Evolutionary conservation across 805 yeast species (phyloP), one percentile per base, ranked within the genome.

Genomic region (Lipomyces starkeyi): DNA sequence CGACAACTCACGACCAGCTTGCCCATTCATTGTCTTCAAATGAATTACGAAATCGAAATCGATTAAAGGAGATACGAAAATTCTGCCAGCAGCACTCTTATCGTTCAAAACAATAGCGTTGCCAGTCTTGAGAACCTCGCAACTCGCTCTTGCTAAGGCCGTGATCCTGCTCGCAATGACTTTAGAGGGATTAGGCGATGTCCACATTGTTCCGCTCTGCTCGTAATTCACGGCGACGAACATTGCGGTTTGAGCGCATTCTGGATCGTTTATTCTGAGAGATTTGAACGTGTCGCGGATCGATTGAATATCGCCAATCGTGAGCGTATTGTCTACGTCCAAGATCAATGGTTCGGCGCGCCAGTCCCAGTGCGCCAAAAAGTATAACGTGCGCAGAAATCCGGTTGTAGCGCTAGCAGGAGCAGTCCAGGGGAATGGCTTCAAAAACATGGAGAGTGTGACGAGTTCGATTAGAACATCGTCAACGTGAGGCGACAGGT

Each of bases 341-440:
- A 95, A 79, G 63, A 93, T 85, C 69, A 95, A 80, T 0, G 97
- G 90, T 59, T 89, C 92, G 70, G 91, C 96, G 74, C 86, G 89
- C 99, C 99, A 95, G 78, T 95, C 93, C 99, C 99, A 95, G 56
- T 79, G 80, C 32, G 97, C 84, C 58, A 95, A 77, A 74, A 89
- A 91, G 59, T 85, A 81, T 52, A 95, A 77, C 13, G 88, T 84
- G 67, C 95, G 88, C 67, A 91, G 80, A 76, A 95, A 92, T 5
- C 97, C 99, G 64, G 89, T 84, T 70, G 87, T 88, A 8, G 89
- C 87, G 64, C 94, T 88, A 34, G 89, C 86, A 2, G 99, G 98
- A 1, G 87, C 84, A 0, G 87, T 83, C 79, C 85, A 93, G n/a
- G 98, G 97, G 0, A 91, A 88, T 8, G 93, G 88, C 75, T 93